Base-by-base conservation (phyloP, 2,329 filamentous ascomycete species). In the Emmonsia crescens region DNA sequence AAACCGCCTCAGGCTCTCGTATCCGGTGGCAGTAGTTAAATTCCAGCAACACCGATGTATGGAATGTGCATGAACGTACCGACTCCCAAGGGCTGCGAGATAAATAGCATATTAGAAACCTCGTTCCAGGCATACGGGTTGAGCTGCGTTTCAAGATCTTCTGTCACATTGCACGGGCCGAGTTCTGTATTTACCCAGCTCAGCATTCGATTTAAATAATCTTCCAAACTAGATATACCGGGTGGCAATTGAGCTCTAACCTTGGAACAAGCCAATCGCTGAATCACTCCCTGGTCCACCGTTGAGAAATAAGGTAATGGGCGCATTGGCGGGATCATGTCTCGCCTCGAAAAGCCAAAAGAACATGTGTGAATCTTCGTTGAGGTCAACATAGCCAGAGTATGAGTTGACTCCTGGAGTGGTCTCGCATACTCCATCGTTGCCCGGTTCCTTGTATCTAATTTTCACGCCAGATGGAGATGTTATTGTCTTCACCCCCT, bases 271-370 rank as follows among this genome's bases (percentile, higher is more conserved):
- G 1, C 83, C 83, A 60, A 84, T 79, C 76, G 86, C 79, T 14
- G 81, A 84, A n/a, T 78, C 80, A 10, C 78, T 78, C 6, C 84
- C 84, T 3, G 84, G 84, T 0, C 85, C 85, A 19, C 83, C 83
- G 62, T 84, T 83, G 68, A 87, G 79, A 80, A 83, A 87, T 24
- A 86, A 0, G 82, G 82, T 81, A 33, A 86, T 71, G 0, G 83
- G 84, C 1, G 83, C 83, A n/a, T 79, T 80, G 8, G 71, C 67
- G 1, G 83, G 77, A 65, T 79, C 74, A 59, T 81, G 76, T 82
- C n/a, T 76, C 8, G 83, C 76, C 66, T 85, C 83, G 66, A 86
- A 82, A 67, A 85, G 86, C 82, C 83, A 85, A 72, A 86, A 87
- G 72, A 85, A 87, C n/a, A 82, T 85, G 68, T 85, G 84, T 65